Base-by-base conservation (phyloP, 1,284 basidiomycete genomes). In the Cerrena zonata region DNA sequence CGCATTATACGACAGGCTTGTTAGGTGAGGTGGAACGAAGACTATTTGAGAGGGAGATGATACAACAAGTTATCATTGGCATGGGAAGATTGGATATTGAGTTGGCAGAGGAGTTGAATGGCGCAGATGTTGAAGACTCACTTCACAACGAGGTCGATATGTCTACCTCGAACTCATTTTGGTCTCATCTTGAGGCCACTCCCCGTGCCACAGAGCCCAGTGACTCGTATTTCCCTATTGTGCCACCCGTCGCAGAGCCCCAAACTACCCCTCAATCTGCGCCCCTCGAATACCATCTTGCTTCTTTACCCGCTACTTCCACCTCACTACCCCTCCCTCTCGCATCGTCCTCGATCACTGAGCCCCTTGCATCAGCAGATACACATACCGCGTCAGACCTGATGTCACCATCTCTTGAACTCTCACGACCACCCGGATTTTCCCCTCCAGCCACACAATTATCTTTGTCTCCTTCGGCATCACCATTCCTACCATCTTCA, bases 11-110 rank as follows among this genome's bases (percentile, higher is more conserved):
- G 10, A 52, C 65, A 15, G 77, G 76, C 7, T 68, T 80, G 1
- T 86, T 92, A 61, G 76, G 76, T 10, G 61, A 57, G 21, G 62
- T 67, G 10, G 79, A 88, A 55, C 75, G 86, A 48, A 66, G 69
- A 2, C 71, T 90, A 61, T 82, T 94, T 50, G 83, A 90, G 62
- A 75, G 79, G 37, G 92, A 94, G 68, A 77, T 96, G 45, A 64
- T 94, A 4, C 77, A 87, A 52, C 87, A 91, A 39, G 84, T 96
- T 53, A 83, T 94, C 51, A 84, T 94, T 47, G 92, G 91, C 23
- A 89, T 96, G 76, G 90, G 89, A 3, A 74, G 82, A 26, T 74
- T 95, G 18, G 89, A 92, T 48, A 48, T 66, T 34, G n/a, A n/a
- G n/a, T n/a, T n/a, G n/a, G 51, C 53, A 4, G 65, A 67, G 2